phyloP scores from a whole-genome alignment of 768 basidiomycete species.

The Sutorius australiensis region DNA sequence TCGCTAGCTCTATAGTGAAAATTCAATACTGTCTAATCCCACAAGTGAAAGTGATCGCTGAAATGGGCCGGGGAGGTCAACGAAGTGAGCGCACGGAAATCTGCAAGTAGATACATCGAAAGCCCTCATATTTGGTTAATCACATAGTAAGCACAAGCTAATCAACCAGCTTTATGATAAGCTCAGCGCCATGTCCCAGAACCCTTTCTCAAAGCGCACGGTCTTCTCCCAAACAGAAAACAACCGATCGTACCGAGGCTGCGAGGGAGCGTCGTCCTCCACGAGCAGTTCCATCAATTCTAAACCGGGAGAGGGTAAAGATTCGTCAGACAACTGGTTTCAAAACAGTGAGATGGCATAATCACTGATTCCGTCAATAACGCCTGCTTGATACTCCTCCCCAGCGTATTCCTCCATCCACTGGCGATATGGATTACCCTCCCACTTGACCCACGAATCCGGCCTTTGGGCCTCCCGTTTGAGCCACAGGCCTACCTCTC shows the following conservation, averaged over 20 bases:
- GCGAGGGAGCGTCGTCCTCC: neutral
- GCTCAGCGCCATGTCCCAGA: conserved; percentile 6
- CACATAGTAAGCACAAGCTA: neutral
- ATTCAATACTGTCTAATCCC: too few species aligned
- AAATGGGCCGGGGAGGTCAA: too few species aligned
- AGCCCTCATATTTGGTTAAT: neutral
- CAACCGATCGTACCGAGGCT: neutral
- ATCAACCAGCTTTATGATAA: neutral
- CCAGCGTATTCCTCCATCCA: neutral
- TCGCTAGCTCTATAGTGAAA: too few species aligned
- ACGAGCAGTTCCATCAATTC: neutral
- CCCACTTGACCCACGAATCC: conserved; percentile 1
- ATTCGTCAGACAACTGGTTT: neutral
- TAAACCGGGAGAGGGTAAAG: neutral
- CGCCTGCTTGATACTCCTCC: neutral
- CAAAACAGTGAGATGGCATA: neutral
- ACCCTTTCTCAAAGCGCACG: conserved; percentile 2
- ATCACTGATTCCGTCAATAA: neutral
- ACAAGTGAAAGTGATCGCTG: too few species aligned
- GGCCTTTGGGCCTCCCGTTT: conserved; percentile 3
- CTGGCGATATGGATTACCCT: conserved; percentile 1
- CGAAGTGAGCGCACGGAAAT: neutral
- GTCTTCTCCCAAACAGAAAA: conserved; percentile 6
- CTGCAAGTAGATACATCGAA: neutral
- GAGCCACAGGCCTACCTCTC: neutral